Evolutionary conservation across 2,329 filamentous ascomycete genomes (phyloP).

Genomic region (Lachnellula cervina): DNA sequence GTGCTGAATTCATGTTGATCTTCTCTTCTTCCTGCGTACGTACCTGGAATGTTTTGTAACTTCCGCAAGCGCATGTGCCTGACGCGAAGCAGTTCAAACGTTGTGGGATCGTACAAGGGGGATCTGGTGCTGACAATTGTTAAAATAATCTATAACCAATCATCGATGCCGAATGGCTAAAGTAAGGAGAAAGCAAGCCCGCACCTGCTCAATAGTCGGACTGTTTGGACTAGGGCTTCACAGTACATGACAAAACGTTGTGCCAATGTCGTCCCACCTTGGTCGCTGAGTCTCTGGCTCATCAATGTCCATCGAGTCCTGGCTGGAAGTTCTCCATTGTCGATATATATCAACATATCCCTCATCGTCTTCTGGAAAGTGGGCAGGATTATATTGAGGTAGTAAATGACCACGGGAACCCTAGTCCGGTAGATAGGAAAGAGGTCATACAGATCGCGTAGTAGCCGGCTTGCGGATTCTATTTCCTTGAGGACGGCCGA

Average conservation of each 20-base stretch:
- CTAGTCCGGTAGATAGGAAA: conserved; percentile 47
- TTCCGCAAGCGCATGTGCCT: conserved; percentile 49
- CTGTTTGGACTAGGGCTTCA: conserved; percentile 46
- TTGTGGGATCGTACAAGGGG: conserved; percentile 51
- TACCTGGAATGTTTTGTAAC: conserved; percentile 45
- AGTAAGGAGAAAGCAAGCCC: conserved; percentile 8
- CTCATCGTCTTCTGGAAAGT: conserved; percentile 48
- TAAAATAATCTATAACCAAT: conserved; percentile 6
- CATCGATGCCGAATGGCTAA: neutral
- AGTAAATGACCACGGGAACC: conserved; percentile 47
- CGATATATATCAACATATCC: conserved; percentile 49
- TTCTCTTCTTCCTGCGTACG: conserved; percentile 7
- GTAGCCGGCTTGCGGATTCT: conserved; percentile 37
- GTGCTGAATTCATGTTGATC: conserved; percentile 15
- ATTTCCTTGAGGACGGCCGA: conserved; percentile 37
- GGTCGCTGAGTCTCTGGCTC: conserved; percentile 51
- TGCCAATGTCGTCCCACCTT: conserved; percentile 46
- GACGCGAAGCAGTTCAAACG: conserved; percentile 44
- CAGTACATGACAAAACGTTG: conserved; percentile 54
- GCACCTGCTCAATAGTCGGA: conserved; percentile 49
- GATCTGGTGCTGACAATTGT: conserved; percentile 35
- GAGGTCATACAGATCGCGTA: conserved; percentile 51
- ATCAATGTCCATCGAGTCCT: conserved; percentile 54
- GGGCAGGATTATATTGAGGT: conserved; percentile 53
- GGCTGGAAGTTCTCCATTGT: conserved; percentile 44